phyloP scores from a whole-genome alignment of 352 stramenopile genomes.

The Pythium apleroticum region DNA sequence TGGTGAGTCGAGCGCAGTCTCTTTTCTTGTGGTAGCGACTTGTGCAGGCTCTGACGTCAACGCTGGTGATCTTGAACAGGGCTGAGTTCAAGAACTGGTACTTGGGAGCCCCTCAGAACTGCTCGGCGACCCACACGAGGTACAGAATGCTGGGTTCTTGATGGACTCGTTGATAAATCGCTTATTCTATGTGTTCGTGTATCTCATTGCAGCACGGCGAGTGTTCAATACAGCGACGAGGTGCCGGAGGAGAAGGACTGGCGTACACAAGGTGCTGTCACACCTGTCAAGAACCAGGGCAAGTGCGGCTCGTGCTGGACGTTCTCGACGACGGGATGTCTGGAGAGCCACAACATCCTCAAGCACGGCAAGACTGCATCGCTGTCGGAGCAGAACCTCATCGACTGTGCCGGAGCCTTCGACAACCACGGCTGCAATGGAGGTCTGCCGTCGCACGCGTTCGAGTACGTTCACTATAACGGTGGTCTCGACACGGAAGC shows the following conservation, averaged over 20 bases:
- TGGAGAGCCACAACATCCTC: constrained; percentile 97
- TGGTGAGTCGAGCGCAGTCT: constrained; percentile 36
- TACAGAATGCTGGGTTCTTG: too few species aligned
- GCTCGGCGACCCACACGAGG: constrained; percentile 56
- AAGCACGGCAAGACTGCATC: constrained; percentile 90
- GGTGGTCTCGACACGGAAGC: constrained; percentile 82
- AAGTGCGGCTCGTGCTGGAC: constrained; percentile 98
- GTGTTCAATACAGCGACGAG: constrained; percentile 35
- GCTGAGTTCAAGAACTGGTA: constrained; percentile 75
- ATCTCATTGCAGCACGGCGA: constrained; percentile 1
- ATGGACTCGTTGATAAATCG: not conserved
- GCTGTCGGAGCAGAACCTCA: constrained; percentile 97
- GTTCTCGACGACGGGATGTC: constrained; percentile 97
- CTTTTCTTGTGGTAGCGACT: not conserved
- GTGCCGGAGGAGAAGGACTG: constrained; percentile 94
- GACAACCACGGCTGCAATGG: constrained; percentile 97
- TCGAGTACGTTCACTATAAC: constrained; percentile 94
- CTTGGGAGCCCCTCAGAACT: constrained; percentile 65
- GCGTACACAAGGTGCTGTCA: constrained; percentile 91
- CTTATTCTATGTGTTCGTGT: too few species aligned
- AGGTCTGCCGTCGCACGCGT: constrained; percentile 96
- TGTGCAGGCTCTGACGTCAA: not conserved
- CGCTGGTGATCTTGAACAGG: constrained; percentile 28
- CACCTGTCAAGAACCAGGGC: constrained; percentile 98
- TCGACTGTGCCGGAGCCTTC: constrained; percentile 94